Evolutionary conservation across 2,329 filamentous ascomycete genomes (phyloP).

Genomic region (Venturia carpophila): DNA sequence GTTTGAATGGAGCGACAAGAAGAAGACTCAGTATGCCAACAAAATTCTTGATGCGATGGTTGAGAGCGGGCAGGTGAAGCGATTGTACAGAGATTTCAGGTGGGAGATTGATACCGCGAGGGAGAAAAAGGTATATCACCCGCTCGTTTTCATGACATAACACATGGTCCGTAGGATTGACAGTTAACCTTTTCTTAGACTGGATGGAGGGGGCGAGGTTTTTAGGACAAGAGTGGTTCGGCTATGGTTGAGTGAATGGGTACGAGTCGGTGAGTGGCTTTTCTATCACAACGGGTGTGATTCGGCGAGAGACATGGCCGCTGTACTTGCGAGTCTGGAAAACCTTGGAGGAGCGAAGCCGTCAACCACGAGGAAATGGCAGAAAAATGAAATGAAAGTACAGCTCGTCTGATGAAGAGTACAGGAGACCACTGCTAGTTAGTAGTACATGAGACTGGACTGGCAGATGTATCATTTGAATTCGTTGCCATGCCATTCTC

Average conservation of each 20-base stretch:
- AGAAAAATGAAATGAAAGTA: too few relatives aligned
- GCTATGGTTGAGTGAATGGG: neutral
- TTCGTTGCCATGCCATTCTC: too few relatives aligned
- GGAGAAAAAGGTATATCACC: conserved; percentile 33
- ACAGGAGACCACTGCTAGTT: too few relatives aligned
- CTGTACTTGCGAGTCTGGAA: too few relatives aligned
- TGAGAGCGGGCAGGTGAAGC: conserved; percentile 48
- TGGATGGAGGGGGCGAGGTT: neutral
- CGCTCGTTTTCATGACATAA: neutral
- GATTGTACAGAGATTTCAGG: conserved; percentile 59
- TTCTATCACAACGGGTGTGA: neutral
- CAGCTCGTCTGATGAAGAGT: too few relatives aligned
- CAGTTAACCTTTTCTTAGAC: neutral
- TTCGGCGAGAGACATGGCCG: neutral
- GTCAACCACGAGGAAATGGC: too few relatives aligned
- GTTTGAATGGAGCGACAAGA: conserved; percentile 52
- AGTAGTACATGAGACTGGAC: too few relatives aligned
- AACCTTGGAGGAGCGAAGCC: too few relatives aligned
- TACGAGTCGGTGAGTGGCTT: neutral
- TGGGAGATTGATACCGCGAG: conserved; percentile 52
- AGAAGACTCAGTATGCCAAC: conserved; percentile 53
- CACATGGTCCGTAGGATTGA: too few relatives aligned
- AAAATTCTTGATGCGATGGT: conserved; percentile 59
- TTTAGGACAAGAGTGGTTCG: neutral
- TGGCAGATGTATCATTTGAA: too few relatives aligned